Percentiles rank a stretch among this genome's conserved stretches.
Conservation (phyloP, 2,329 filamentous ascomycete species). For the Aschersonia sp. region DNA sequence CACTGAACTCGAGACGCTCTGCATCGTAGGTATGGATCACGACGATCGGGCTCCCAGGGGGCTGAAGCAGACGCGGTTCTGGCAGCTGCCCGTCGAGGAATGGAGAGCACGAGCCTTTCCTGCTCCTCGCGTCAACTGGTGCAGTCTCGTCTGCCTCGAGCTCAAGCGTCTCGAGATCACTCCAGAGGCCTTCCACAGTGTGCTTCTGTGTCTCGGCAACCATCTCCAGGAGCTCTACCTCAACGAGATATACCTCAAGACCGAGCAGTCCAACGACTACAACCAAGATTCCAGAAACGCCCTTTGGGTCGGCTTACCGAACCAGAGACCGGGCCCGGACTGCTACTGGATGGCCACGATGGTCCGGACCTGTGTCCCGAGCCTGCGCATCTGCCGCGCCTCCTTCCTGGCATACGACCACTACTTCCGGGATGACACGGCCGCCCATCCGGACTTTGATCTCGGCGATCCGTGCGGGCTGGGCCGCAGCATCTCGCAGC, state of each 20-base stretch:
- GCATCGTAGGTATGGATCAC: slow-evolving; percentile 29
- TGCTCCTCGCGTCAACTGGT: slow-evolving; percentile 18
- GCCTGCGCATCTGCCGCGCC: slow-evolving; percentile 26
- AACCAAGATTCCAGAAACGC: slow-evolving; percentile 18
- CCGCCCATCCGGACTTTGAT: slow-evolving; percentile 18
- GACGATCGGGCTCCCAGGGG: slow-evolving; percentile 21
- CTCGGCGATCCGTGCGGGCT: slow-evolving; percentile 25
- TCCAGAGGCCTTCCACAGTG: slow-evolving; percentile 18
- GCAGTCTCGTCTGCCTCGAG: slow-evolving; percentile 26
- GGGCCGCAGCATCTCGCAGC: slow-evolving; percentile 24
- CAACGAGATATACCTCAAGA: slow-evolving; percentile 29
- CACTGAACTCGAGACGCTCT: slow-evolving; percentile 27
- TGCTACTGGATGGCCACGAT: slow-evolving; percentile 27
- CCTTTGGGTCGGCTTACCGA: slow-evolving; percentile 31
- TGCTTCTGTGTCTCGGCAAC: slow-evolving; percentile 18
- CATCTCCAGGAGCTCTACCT: slow-evolving; percentile 30
- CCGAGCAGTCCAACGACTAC: slow-evolving; percentile 17
- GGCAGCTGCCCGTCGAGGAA: slow-evolving; percentile 20
- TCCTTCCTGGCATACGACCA: slow-evolving; percentile 28
- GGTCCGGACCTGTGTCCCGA: slow-evolving; percentile 19
- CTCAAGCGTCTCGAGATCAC: slow-evolving; percentile 26
- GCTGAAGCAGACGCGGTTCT: slow-evolving; percentile 22
- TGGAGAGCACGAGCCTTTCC: slow-evolving; percentile 26
- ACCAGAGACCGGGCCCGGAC: slow-evolving; percentile 20
- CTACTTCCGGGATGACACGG: slow-evolving; percentile 18